phyloP scores from a whole-genome alignment of 495 filamentous ascomycete species.

The Aspergillus funiculosus region DNA sequence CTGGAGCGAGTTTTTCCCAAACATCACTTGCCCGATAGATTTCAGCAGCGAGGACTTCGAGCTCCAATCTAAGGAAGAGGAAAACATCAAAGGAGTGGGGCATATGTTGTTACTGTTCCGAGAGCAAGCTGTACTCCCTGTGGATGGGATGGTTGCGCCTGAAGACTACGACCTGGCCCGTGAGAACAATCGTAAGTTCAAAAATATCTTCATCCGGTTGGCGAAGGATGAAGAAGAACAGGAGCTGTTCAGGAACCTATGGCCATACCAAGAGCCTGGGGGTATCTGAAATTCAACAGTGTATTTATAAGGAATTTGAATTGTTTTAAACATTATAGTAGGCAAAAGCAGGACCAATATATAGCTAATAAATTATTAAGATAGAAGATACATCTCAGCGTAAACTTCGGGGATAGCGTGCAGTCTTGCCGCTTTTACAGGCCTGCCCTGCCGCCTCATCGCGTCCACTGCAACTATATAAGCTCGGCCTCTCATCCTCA shows the following conservation, averaged over 20 bases:
- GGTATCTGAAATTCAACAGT: too few species aligned
- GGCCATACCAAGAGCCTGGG: conserved; percentile 34
- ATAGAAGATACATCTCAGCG: too few species aligned
- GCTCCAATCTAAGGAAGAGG: conserved; percentile 25
- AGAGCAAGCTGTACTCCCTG: conserved; percentile 24
- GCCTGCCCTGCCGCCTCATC: too few species aligned
- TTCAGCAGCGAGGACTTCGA: conserved; percentile 28
- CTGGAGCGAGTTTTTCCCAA: conserved; percentile 28
- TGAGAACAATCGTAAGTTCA: conserved; percentile 19
- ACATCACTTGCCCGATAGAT: conserved; percentile 27
- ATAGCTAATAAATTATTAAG: too few species aligned
- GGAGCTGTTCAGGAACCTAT: conserved; percentile 25
- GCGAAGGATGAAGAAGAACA: conserved; percentile 24
- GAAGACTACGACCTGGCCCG: conserved; percentile 20
- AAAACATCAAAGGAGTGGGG: conserved; percentile 23
- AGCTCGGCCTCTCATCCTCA: too few species aligned
- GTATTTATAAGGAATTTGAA: too few species aligned
- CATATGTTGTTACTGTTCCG: conserved; percentile 23
- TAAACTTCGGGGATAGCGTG: too few species aligned
- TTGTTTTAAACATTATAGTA: too few species aligned
- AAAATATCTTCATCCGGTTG: conserved; percentile 22
- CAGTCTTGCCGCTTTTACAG: too few species aligned
- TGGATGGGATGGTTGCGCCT: conserved; percentile 27
- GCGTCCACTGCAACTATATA: too few species aligned
- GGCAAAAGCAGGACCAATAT: too few species aligned